Base-by-base conservation (phyloP, 2,329 filamentous ascomycete genomes). In the Escovopsis weberi region DNA sequence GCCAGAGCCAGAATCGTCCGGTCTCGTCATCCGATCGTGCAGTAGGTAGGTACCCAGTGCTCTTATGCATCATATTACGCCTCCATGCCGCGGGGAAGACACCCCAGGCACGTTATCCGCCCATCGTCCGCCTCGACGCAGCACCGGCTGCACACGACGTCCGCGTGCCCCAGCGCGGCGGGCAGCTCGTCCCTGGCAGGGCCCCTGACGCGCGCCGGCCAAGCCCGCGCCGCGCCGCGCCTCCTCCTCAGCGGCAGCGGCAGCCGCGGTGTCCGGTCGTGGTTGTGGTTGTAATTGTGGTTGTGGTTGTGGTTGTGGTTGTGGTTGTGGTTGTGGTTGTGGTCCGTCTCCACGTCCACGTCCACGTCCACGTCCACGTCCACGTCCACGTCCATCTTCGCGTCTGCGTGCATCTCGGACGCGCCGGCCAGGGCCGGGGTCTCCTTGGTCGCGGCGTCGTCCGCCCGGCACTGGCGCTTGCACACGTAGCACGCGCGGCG, bases 401-500 rank as follows among this genome's bases (percentile, higher is more conserved):
- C 8, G 28, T 32, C 28, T 70, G 75, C 74, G 12, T 63, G 62
- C 41, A 72, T 9, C 8, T 32, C 28, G 28, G 28, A 15, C 15
- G 15, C 15, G 15, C 15, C 15, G 15, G 15, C 15, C 15, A 15
- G 15, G 15, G 15, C 15, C 15, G 15, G 28, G 28, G 4, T 9
- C 1, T 32, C 8, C 8, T 9, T 9, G 28, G 28, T 59, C 6
- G 53, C 54, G 4, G 58, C 37, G 26, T 41, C 43, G 8, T 53
- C 50, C 2, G 73, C 72, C 11, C 70, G 62, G 50, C 80, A 85
- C 49, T 75, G 64, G 26, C 80, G 64, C 37, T 82, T 72, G 55
- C 80, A 85, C n/a, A 85, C 67, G 53, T 73, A 83, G 55, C 80
- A 85, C 1, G 79, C 74, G 36, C 78, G 67, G 47, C 72, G 63